A percentile compares a stretch with the other conserved stretches of the same genome.
Evolutionary conservation across 371 early-diverging fungal species (phyloP).

Genomic region (Mucor circinelloides): DNA sequence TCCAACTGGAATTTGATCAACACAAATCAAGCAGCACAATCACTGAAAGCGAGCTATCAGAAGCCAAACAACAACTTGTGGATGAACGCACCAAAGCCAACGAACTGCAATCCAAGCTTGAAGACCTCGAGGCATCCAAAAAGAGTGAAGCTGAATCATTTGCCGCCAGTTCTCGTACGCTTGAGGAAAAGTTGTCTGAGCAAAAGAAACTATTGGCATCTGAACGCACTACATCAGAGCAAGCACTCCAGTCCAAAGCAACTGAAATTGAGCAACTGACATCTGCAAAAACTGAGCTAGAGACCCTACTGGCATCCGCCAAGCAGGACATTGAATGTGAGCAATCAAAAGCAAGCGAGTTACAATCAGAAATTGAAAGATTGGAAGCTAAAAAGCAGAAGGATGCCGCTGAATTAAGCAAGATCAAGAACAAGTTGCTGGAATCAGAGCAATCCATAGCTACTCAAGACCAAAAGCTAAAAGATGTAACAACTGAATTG

Average conservation of each 20-base stretch:
- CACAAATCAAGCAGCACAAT: background rate
- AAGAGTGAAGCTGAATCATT: background rate
- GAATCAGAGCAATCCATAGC: background rate
- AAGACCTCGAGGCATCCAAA: background rate
- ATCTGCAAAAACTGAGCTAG: background rate
- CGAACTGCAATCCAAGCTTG: constrained; percentile 1
- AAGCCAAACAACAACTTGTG: background rate
- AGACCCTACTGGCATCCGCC: background rate
- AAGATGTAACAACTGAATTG: too few species aligned
- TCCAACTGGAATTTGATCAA: constrained; percentile 2
- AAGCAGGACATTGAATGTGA: constrained; percentile 5
- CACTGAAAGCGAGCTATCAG: background rate
- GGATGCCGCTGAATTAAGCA: background rate
- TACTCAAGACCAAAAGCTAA: background rate
- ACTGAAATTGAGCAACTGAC: background rate
- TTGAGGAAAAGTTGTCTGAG: background rate
- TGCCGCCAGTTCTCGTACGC: background rate
- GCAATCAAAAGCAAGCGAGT: background rate
- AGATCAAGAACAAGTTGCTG: constrained; percentile 5
- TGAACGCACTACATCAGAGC: constrained; percentile 6
- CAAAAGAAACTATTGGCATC: background rate
- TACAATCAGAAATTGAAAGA: background rate
- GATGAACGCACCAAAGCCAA: constrained; percentile 1
- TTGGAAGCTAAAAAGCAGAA: constrained; percentile 1
- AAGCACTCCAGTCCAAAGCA: background rate